Conservation (phyloP, 768 basidiomycete species). For the Leucosporidium yakuticum region DNA sequence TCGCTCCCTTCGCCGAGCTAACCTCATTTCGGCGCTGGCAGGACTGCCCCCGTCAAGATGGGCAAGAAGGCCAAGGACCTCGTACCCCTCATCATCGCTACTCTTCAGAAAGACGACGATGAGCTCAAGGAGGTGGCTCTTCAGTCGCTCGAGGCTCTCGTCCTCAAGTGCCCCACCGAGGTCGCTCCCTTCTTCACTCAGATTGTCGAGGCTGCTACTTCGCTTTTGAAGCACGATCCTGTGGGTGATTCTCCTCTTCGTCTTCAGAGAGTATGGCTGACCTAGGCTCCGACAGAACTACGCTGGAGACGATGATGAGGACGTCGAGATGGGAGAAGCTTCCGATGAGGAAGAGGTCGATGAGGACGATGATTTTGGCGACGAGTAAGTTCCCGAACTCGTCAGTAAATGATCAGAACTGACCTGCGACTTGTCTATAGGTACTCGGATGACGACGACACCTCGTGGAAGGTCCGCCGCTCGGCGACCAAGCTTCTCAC, state of each 20-base stretch:
- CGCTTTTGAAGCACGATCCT: slow-evolving; percentile 88
- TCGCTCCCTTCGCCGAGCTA: slow-evolving; percentile 49
- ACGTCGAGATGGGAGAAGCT: slow-evolving; percentile 46
- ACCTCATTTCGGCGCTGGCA: background rate
- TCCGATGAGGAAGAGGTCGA: slow-evolving; percentile 59
- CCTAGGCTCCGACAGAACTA: background rate
- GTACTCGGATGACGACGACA: slow-evolving; percentile 96
- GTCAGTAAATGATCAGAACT: background rate
- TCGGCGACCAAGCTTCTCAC: slow-evolving; percentile 83
- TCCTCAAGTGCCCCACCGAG: slow-evolving; percentile 77
- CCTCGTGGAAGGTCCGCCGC: slow-evolving; percentile 93
- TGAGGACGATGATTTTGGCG: slow-evolving; percentile 72
- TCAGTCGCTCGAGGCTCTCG: slow-evolving; percentile 80
- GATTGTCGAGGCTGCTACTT: slow-evolving; percentile 64
- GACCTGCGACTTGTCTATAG: slow-evolving; percentile 46
- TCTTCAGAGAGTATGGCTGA: background rate
- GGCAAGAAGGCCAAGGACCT: slow-evolving; percentile 42
- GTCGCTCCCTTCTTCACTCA: slow-evolving; percentile 63
- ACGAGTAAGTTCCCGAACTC: slow-evolving; percentile 44
- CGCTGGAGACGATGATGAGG: slow-evolving; percentile 27
- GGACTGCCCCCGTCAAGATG: slow-evolving; percentile 28
- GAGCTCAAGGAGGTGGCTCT: slow-evolving; percentile 74
- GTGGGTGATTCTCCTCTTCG: slow-evolving; percentile 48
- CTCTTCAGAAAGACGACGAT: slow-evolving; percentile 68
- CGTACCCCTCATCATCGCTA: slow-evolving; percentile 65